phyloP scores from a whole-genome alignment of 805 yeast species.

The Suhomyces xylopsoci region DNA sequence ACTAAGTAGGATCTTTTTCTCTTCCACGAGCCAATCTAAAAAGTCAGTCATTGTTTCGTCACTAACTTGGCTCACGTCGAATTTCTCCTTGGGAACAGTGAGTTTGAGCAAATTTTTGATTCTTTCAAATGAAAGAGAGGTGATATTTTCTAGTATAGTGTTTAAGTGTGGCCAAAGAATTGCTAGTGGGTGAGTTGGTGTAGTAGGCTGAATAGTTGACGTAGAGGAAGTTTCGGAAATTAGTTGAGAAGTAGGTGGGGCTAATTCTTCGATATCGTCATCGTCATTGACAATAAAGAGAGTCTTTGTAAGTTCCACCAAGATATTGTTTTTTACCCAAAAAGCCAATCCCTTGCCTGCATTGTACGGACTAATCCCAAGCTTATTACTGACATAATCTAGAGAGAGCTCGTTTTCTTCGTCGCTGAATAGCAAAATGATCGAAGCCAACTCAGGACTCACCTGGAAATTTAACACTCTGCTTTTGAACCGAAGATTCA shows the following conservation, averaged over 20 bases:
- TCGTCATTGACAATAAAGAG: slow-evolving; percentile 42
- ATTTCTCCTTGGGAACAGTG: slow-evolving; percentile 52
- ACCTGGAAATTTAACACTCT: slow-evolving; percentile 48
- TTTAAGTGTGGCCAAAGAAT: slow-evolving; percentile 45
- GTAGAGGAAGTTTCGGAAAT: not conserved
- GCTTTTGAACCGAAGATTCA: slow-evolving; percentile 47
- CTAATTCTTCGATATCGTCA: slow-evolving; percentile 4
- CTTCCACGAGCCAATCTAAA: slow-evolving; percentile 42
- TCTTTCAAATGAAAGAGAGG: slow-evolving; percentile 44
- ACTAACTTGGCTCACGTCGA: slow-evolving; percentile 32
- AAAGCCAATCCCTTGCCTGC: slow-evolving; percentile 42
- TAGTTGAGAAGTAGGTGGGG: not conserved
- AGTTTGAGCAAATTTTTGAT: slow-evolving; percentile 53
- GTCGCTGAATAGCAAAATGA: slow-evolving; percentile 49
- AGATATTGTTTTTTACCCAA: slow-evolving; percentile 64
- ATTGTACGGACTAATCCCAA: slow-evolving; percentile 42
- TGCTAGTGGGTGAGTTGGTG: not conserved
- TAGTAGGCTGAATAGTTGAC: not conserved
- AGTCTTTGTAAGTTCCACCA: slow-evolving; percentile 36
- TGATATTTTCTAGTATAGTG: slow-evolving; percentile 58
- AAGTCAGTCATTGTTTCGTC: slow-evolving; percentile 43
- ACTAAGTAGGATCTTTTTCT: slow-evolving; percentile 34
- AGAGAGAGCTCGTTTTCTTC: slow-evolving; percentile 30
- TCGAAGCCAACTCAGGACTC: slow-evolving; percentile 66
- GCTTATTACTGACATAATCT: slow-evolving; percentile 26